Conservation (phyloP, 31 red algal genomes). For the Odonthalia washingtoniensis region DNA sequence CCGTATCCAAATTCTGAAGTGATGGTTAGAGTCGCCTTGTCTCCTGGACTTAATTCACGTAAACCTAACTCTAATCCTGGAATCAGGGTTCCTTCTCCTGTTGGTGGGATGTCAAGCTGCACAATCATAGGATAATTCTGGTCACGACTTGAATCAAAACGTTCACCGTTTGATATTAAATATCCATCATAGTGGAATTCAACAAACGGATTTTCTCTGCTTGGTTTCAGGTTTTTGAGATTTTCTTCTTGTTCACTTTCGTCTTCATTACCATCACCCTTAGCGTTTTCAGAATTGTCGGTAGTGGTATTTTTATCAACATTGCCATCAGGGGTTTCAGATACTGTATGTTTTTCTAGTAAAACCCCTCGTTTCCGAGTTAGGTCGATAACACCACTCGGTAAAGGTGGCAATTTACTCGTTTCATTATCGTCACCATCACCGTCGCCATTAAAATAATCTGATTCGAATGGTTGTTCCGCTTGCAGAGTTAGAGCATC, state of each 20-base stretch:
- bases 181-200: conserved; percentile 75
- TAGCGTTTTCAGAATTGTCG: not conserved
- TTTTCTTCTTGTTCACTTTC: no score
- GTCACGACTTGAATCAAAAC: conserved; percentile 60
- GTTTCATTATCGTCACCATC: not conserved
- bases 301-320: no score
- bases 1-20: conserved; percentile 52
- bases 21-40: conserved; percentile 39
- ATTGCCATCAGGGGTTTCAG: conserved; percentile 2
- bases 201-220: conserved; percentile 58
- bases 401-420: conserved; percentile 43
- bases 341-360: conserved; percentile 37
- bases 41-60: conserved; percentile 54
- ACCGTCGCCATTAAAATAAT: no score
- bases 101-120: conserved; percentile 69
- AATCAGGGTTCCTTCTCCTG: conserved; percentile 53
- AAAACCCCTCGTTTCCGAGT: conserved; percentile 61
- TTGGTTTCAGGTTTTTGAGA: conserved; percentile 34
- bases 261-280: not conserved
- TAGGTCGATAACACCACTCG: conserved; percentile 38
- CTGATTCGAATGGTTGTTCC: conserved; percentile 13
- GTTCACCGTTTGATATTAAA: conserved; percentile 42
- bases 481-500: conserved; percentile 42
- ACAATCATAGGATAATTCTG: conserved; percentile 73
- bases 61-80: conserved; percentile 56